Base-by-base conservation (phyloP, 306 rosid genomes). In the Quercus rubra region DNA sequence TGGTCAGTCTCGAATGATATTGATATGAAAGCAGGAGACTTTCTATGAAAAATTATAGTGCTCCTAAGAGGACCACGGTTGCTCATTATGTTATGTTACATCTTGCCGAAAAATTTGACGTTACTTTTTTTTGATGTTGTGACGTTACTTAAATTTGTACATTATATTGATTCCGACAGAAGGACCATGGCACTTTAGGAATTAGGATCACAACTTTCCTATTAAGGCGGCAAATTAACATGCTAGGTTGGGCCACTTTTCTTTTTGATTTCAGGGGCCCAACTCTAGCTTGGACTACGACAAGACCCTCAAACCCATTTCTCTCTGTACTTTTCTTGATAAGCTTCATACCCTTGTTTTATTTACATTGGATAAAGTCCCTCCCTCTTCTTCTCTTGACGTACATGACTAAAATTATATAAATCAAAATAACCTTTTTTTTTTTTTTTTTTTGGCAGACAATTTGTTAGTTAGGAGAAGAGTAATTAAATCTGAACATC, bases 1-100 rank as follows among this genome's bases (percentile, higher is more conserved):
- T 12, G 41, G 71, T 66, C 71, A 30, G 72, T 67, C 52, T 33
- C 17, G 30, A 28, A 67, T 67, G 72, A 31, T 67, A 18, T 67
- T 67, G 72, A 31, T 67, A 18, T 67, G 72, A 67, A 67, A 67
- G 72, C 51, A 67, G 27, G 72, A 18, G 72, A 33, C 49, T 18
- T 28, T 49, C 49, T 41, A 31, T 18, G 25, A 33, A n/a, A 33
- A 7, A 19, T 67, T n/a, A 31, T 67, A 35, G 72, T 67, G 52
- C 72, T 18, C 52, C n/a, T 18, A 67, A 13, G 25, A 67, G 52
- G 72, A 35, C 70, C 72, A 67, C 51, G 27, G 49, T n/a, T 19
- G 25, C 20, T 33, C 72, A 33, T 67, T 46, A 67, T 63, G 38
- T 17, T 15, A 15, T 63, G 38, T 17, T 15, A 15, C 43, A 63